phyloP scores from a whole-genome alignment of 176 grass and related monocot genomes.

The sorghum (Sorghum bicolor) region Sorghum_bicolor_NCBIv3 NC_012872.2:69061001-69061500 shows the following conservation, averaged over 20 bases:
- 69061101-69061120: slow-evolving; percentile 62
- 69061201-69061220: not conserved
- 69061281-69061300: slow-evolving; percentile 90
- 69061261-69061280: slow-evolving; percentile 49
- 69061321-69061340: slow-evolving; percentile 65
- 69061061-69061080: slow-evolving; percentile 86
- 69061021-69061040: slow-evolving; percentile 74
- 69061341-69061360: slow-evolving; percentile 66
- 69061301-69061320: slow-evolving; percentile 81
- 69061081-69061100: slow-evolving; percentile 51
- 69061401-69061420: not conserved
- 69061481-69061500: slow-evolving; percentile 93
- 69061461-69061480: slow-evolving; percentile 53
- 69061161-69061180: not conserved
- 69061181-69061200: not conserved
- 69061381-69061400: not conserved
- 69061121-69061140: slow-evolving; percentile 75
- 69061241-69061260: not conserved
- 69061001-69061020: slow-evolving; percentile 92
- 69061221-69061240: not conserved
- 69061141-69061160: not conserved
- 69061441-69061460: not conserved
- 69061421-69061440: not conserved
- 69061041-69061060: slow-evolving; percentile 62
- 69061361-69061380: slow-evolving; percentile 35